A percentile compares a stretch with the other conserved stretches of the same genome.
Conservation (phyloP, 2,329 filamentous ascomycete genomes). For the Exophiala xenobiotica region DNA sequence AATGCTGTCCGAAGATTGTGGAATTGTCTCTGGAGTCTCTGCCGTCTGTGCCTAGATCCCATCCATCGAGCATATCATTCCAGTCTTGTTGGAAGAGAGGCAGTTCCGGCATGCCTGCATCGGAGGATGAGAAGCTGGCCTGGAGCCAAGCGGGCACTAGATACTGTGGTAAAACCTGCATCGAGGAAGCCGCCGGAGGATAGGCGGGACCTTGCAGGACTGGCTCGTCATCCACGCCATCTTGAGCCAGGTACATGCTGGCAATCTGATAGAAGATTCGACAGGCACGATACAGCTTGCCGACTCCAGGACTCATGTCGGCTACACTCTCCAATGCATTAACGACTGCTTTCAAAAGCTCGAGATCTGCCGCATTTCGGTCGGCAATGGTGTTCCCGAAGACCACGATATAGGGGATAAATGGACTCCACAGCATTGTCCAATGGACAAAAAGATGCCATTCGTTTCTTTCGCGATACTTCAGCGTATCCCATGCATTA, state of each 20-base stretch:
- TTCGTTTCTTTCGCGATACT: conserved; percentile 24
- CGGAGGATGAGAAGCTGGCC: neutral
- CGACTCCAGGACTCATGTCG: conserved; percentile 7
- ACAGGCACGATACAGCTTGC: conserved; percentile 23
- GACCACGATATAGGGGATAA: conserved; percentile 60
- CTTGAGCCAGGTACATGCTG: conserved; percentile 12
- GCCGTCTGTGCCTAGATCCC: conserved; percentile 24
- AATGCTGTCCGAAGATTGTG: conserved; percentile 19
- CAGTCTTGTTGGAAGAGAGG: conserved; percentile 25
- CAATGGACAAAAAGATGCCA: conserved; percentile 35
- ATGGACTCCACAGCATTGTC: conserved; percentile 58
- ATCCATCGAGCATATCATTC: conserved; percentile 25
- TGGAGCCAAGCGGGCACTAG: neutral
- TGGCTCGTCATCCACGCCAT: neutral
- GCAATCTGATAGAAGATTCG: conserved; percentile 19
- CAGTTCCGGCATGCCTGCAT: conserved; percentile 9
- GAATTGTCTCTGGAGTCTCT: conserved; percentile 24
- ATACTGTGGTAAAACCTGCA: neutral
- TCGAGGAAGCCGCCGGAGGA: neutral
- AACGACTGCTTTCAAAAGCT: conserved; percentile 30
- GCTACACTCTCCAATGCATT: conserved; percentile 23
- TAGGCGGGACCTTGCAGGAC: neutral
- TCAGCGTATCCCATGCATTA: conserved; percentile 12
- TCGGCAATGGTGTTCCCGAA: conserved; percentile 39
- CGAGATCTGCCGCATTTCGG: conserved; percentile 16